Percentiles rank a stretch among this genome's conserved stretches.
Evolutionary conservation across 2,329 filamentous ascomycete species (phyloP).

Genomic region (Pseudocercospora eumusae): DNA sequence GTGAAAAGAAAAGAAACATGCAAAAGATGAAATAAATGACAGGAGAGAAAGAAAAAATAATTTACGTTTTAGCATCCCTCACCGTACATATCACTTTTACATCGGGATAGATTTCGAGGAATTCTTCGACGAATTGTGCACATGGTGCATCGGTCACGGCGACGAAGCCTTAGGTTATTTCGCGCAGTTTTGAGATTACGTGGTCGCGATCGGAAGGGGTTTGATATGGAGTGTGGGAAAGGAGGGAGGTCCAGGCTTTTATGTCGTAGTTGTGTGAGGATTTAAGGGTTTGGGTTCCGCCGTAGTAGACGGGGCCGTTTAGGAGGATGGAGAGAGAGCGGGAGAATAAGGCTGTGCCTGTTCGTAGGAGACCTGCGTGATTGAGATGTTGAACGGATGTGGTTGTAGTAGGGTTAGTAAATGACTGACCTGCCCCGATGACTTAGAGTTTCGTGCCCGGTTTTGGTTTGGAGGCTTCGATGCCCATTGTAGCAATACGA

Average conservation of each 20-base stretch:
- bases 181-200: conserved; percentile 13
- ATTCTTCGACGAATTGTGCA: conserved; percentile 39
- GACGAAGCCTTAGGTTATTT: conserved; percentile 34
- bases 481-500: neutral
- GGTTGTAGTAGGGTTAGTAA: too few species aligned
- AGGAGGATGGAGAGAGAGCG: conserved; percentile 16
- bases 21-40: too few species aligned
- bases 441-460: conserved; percentile 14
- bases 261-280: conserved; percentile 10
- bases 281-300: conserved; percentile 14
- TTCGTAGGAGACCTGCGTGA: conserved; percentile 13
- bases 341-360: conserved; percentile 20
- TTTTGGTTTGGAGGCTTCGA: neutral
- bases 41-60: neutral
- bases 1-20: conserved; percentile 2
- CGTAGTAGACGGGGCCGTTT: conserved; percentile 19
- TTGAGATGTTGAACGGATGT: neutral
- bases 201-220: neutral
- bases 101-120: conserved; percentile 40
- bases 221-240: conserved; percentile 12
- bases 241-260: conserved; percentile 11
- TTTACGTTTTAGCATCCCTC: conserved; percentile 28
- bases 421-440: conserved; percentile 11
- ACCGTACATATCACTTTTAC: conserved; percentile 40
- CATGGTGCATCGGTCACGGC: conserved; percentile 40